Percentiles rank a stretch among this genome's conserved stretches.
These are phyloP conservation scores for Trichocomaceae sp. DNA, from an alignment of 2,329 filamentous ascomycete species.

Conservation along the genomic window DNA sequence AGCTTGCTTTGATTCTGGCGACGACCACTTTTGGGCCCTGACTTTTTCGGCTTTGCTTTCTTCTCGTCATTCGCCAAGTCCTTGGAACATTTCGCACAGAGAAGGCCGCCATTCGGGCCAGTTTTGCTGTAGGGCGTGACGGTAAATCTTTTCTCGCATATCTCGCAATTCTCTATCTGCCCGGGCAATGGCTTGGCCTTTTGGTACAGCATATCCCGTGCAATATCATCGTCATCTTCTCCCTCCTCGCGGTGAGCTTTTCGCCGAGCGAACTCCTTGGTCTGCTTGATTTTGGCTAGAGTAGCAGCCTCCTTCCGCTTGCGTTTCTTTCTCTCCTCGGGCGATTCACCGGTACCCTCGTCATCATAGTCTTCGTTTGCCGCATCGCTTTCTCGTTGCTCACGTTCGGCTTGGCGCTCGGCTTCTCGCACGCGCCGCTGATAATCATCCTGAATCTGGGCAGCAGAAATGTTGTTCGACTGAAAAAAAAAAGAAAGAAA, in stretches of 20 bases:
- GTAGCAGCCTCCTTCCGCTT: slow-evolving; percentile 48
- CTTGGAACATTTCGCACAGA: slow-evolving; percentile 76
- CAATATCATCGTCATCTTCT: slow-evolving; percentile 42
- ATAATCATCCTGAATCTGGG: slow-evolving; percentile 56
- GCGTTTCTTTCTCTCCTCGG: slow-evolving; percentile 47
- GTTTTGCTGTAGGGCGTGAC: slow-evolving; percentile 83
- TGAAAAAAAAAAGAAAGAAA: no score
- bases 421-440: slow-evolving; percentile 48
- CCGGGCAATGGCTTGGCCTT: slow-evolving; percentile 60
- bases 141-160: slow-evolving; percentile 81
- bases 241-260: slow-evolving; percentile 38
- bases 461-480: slow-evolving; percentile 61
- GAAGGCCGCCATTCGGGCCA: slow-evolving; percentile 74
- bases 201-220: slow-evolving; percentile 49
- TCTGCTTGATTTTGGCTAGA: slow-evolving; percentile 42
- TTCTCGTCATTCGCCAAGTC: slow-evolving; percentile 63
- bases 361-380: slow-evolving; percentile 28
- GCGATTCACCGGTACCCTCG: slow-evolving; percentile 35
- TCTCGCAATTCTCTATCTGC: slow-evolving; percentile 81
- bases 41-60: slow-evolving; percentile 48
- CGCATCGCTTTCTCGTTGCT: slow-evolving; percentile 23
- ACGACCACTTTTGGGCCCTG: slow-evolving; percentile 53
- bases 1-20: slow-evolving; percentile 77
- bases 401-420: slow-evolving; percentile 32
- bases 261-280: slow-evolving; percentile 45